Evolutionary conservation across 1,284 basidiomycete species (phyloP), one percentile per base, ranked within the genome.

Genomic region (Tetrapyrgos nigripes): DNA sequence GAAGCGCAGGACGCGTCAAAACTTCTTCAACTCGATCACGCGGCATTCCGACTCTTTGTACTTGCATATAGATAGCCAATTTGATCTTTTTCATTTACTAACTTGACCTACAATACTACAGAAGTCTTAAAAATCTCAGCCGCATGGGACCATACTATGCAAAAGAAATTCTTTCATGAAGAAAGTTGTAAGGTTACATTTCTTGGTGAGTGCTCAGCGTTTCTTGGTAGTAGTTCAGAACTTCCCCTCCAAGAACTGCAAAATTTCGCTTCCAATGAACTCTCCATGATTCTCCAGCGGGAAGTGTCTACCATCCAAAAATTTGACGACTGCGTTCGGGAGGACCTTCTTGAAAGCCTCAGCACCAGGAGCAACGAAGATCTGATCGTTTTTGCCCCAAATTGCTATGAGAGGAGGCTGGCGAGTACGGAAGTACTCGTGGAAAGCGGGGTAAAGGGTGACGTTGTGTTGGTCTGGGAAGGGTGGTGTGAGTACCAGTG

Each of bases 241-340:
- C 14, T 64, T 57, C 43, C 57, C 57, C 27, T 61, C 57, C 62
- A 71, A 64, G 53, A 81, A 74, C 35, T 56, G 27, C 4, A 77
- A 50, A 24, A 76, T 77, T 53, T 68, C 66, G 2, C 66, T 62
- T 2, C 71, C 58, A 57, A 74, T 73, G 33, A 72, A 70, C 1
- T 69, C 67, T 10, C 76, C 60, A 29, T 73, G 67, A 21, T 69
- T 70, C 58, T 75, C 81, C 60, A 82, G 65, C 23, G 77, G 68
- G 60, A 84, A 84, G 66, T 83, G 82, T 0, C 81, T 79, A 9
- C 73, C 77, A 53, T 83, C 77, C 29, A 83, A 63, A 19, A 81
- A 66, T 48, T 73, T 59, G 11, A 83, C 70, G 58, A 75, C 67
- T 1, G 76, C 76, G 5, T 81, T 64, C 31, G 70, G 69, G 24